Conservation (phyloP, 805 yeast genomes). For the Teunomyces lycoperdinae region DNA sequence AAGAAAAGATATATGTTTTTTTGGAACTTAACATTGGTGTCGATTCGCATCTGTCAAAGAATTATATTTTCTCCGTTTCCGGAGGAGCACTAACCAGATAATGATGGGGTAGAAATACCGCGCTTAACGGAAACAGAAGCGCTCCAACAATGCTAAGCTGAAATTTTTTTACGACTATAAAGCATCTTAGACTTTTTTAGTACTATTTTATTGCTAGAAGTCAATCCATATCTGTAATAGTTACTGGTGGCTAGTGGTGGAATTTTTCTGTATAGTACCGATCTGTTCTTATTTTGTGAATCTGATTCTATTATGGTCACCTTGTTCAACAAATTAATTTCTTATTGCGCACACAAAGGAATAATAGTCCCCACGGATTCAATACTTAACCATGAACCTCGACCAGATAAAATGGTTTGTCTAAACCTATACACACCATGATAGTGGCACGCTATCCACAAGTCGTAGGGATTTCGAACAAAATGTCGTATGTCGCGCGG, state of each 20-base stretch:
- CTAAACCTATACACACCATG: too few relatives aligned
- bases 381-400: too few relatives aligned
- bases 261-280: too few relatives aligned
- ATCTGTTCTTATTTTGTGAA: too few relatives aligned
- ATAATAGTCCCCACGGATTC: neutral
- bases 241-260: too few relatives aligned
- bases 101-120: neutral
- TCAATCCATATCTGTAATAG: too few relatives aligned
- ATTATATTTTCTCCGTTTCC: neutral
- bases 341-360: neutral
- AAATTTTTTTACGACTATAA: neutral
- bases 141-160: neutral
- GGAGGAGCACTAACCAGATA: neutral
- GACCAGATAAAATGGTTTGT: too few relatives aligned
- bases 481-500: slow-evolving; percentile 3
- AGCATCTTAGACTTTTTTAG: too few relatives aligned
- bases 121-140: neutral
- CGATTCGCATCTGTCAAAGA: neutral
- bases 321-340: neutral
- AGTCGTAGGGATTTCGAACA: neutral
- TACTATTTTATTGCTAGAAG: too few relatives aligned
- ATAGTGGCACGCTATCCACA: too few relatives aligned
- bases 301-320: too few relatives aligned
- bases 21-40: neutral
- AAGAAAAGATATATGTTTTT: too few relatives aligned